Conservation (phyloP, 257 asterid genomes). For the Fraxinus anomala region DNA sequence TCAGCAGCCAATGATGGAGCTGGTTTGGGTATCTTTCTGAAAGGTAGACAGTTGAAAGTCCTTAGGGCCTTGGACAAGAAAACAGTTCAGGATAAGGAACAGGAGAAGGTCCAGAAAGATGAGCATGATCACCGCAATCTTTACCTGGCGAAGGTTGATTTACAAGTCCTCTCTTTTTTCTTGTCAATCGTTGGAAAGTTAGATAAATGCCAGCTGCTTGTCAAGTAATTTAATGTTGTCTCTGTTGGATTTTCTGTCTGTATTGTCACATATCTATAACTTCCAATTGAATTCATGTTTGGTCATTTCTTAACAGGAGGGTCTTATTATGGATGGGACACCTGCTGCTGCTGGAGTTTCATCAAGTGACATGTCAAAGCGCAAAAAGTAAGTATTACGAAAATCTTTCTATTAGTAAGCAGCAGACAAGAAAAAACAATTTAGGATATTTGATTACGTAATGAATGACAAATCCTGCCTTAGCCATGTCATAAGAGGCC, state of each 20-base stretch:
- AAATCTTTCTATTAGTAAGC: neutral
- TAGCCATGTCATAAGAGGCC: neutral
- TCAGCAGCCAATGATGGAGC: conserved; percentile 58
- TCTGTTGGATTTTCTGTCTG: conserved; percentile 10
- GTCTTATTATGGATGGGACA: conserved; percentile 75
- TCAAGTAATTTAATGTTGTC: conserved; percentile 4
- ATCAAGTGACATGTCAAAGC: conserved; percentile 72
- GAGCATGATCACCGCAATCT: conserved; percentile 77
- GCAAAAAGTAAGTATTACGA: conserved; percentile 62
- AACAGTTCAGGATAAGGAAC: conserved; percentile 71
- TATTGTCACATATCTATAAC: conserved; percentile 3
- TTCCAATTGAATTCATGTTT: conserved; percentile 22
- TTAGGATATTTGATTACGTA: neutral
- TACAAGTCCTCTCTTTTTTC: conserved; percentile 18
- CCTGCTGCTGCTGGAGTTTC: conserved; percentile 95
- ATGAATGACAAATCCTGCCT: neutral
- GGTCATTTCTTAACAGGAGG: conserved; percentile 64
- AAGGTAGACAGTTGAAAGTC: conserved; percentile 81
- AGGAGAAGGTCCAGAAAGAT: conserved; percentile 76
- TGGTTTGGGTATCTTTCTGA: conserved; percentile 68
- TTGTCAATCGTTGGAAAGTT: conserved; percentile 7
- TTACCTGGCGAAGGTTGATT: conserved; percentile 81
- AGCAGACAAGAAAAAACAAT: neutral
- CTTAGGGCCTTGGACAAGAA: conserved; percentile 82
- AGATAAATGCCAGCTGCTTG: conserved; percentile 3